phyloP scores from a whole-genome alignment of 2,329 filamentous ascomycete species.

The Trichophyton benhamiae region DNA sequence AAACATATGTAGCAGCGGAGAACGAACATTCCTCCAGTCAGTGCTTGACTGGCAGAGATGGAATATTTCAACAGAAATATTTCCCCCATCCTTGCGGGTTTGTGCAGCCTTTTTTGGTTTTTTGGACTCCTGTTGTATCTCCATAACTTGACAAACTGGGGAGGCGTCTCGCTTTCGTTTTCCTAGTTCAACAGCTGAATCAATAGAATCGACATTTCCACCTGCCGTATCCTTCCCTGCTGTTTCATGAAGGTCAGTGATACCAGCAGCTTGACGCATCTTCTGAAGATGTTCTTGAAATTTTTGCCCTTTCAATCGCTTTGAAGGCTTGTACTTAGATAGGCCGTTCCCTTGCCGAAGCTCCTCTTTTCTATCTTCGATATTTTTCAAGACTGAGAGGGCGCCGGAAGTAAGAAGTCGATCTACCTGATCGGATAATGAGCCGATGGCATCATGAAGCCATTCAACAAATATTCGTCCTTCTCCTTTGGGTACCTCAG shows the following conservation, averaged over 20 bases:
- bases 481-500: slow-evolving; percentile 28
- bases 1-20: slow-evolving; percentile 46
- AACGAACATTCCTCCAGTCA: slow-evolving; percentile 19
- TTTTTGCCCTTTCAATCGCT: slow-evolving; percentile 21
- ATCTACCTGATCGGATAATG: slow-evolving; percentile 33
- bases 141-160: not conserved
- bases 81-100: not conserved
- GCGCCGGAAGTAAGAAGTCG: slow-evolving; percentile 23
- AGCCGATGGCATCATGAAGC: slow-evolving; percentile 35
- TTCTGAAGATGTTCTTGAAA: slow-evolving; percentile 15
- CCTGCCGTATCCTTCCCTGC: not conserved
- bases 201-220: not conserved
- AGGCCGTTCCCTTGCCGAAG: slow-evolving; percentile 25
- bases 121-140: not conserved
- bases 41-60: slow-evolving; percentile 18
- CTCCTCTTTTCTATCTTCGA: slow-evolving; percentile 20
- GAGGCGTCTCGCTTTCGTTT: not conserved
- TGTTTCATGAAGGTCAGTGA: not conserved
- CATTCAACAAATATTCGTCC: slow-evolving; percentile 43
- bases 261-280: slow-evolving; percentile 7
- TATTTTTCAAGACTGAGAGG: slow-evolving; percentile 22
- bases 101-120: not conserved
- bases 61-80: slow-evolving; percentile 8
- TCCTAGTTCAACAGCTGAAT: not conserved
- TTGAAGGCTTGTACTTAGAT: slow-evolving; percentile 29